A percentile compares a stretch with the other conserved stretches of the same genome.
Conservation (phyloP, 352 stramenopile genomes). For the Phytophthora cryptogea region DNA sequence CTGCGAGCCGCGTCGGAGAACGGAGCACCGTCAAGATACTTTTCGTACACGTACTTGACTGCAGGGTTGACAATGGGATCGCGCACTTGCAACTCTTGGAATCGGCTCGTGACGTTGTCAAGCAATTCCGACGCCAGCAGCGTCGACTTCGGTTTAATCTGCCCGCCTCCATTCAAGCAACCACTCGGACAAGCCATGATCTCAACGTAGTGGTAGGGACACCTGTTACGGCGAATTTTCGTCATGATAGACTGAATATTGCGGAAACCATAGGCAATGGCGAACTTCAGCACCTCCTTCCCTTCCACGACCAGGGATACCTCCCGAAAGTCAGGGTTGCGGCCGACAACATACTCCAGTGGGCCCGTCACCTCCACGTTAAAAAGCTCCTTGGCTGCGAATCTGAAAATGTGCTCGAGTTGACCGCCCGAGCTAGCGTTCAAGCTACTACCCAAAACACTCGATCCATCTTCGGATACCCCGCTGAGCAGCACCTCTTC, state of each 20-base stretch:
- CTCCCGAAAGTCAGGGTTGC: constrained; percentile 91
- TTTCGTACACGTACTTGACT: constrained; percentile 83
- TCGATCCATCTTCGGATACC: constrained; percentile 54
- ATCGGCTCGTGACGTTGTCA: constrained; percentile 63
- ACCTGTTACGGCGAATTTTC: constrained; percentile 90
- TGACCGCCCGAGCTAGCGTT: constrained; percentile 88
- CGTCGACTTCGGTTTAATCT: constrained; percentile 84
- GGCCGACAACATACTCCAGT: constrained; percentile 85
- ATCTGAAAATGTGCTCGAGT: constrained; percentile 93
- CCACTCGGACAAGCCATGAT: constrained; percentile 98
- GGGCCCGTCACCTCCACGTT: constrained; percentile 81
- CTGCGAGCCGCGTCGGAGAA: constrained; percentile 72
- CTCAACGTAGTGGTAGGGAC: constrained; percentile 97
- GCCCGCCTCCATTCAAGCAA: constrained; percentile 97
- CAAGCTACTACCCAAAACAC: constrained; percentile 61
- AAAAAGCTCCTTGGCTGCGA: constrained; percentile 90
- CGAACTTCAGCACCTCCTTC: constrained; percentile 91
- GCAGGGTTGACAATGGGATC: constrained; percentile 68
- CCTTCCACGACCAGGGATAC: constrained; percentile 75
- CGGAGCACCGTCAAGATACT: constrained; percentile 70
- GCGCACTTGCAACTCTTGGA: constrained; percentile 68
- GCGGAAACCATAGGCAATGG: constrained; percentile 96
- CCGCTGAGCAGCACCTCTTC: constrained; percentile 80
- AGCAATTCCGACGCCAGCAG: constrained; percentile 61
- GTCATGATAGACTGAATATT: constrained; percentile 97